Conservation (phyloP, 1,284 basidiomycete species). For the Heterobasidion annosum region DNA sequence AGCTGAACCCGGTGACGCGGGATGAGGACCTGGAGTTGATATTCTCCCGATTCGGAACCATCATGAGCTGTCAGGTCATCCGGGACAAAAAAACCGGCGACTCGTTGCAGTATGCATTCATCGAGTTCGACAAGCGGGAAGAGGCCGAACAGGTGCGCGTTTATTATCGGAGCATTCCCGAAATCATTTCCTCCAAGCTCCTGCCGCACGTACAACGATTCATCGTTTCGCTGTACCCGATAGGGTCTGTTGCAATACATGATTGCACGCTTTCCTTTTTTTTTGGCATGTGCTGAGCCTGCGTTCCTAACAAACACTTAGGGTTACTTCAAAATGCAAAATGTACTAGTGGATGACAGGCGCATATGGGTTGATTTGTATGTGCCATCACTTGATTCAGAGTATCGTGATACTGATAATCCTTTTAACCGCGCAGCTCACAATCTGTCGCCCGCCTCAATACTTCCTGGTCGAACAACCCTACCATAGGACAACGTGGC, state of each 20-base stretch:
- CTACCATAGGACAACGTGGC: conserved; percentile 40
- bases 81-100: conserved; percentile 94
- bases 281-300: too few relatives aligned
- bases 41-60: conserved; percentile 91
- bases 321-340: conserved; percentile 99
- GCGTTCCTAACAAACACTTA: conserved; percentile 19
- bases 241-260: background rate
- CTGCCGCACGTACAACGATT: too few relatives aligned
- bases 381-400: conserved; percentile 15
- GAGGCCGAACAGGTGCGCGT: conserved; percentile 81
- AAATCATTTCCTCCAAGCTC: too few relatives aligned
- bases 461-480: conserved; percentile 66
- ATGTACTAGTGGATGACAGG: conserved; percentile 96
- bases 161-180: conserved; percentile 7
- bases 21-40: conserved; percentile 97
- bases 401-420: conserved; percentile 6
- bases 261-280: background rate
- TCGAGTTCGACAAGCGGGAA: conserved; percentile 92
- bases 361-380: conserved; percentile 98
- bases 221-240: too few relatives aligned
- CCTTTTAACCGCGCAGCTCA: conserved; percentile 39
- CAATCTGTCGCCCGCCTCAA: conserved; percentile 84
- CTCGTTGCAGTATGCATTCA: conserved; percentile 96
- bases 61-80: conserved; percentile 97
- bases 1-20: conserved; percentile 90